Base-by-base conservation (phyloP, 78 protist species). In the Monosiga brevicollis region DNA sequence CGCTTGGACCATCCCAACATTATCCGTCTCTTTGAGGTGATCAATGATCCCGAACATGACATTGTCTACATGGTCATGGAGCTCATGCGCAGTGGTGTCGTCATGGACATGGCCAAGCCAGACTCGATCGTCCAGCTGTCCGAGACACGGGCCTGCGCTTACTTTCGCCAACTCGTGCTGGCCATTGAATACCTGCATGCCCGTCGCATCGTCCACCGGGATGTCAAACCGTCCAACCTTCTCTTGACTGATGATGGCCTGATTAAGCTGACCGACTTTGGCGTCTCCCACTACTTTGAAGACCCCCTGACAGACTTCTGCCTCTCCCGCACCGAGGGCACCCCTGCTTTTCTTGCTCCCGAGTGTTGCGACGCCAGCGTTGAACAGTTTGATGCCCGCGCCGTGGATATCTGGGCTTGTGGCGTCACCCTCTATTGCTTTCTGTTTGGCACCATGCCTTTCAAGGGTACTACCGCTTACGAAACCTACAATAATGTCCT, bases 41-140 rank as follows among this genome's bases (percentile, higher is more conserved):
- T 94, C 70, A 92, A 93, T 75, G 96, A 94, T 75, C 93, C 93
- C n/a, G 36, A n/a, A 24, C 78, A 73, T n/a, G 86, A 83, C 73
- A 89, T 82, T 73, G 1, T 92, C 32, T 91, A 84, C 85, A 0
- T 92, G 86, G 92, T 83, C 29, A 49, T 49, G 62, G 62, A 49
- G 15, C 62, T 49, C 29, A 6, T 49, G 62, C 62, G 29, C 62
- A 49, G 15, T 20, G 62, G 62, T 20, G 29, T 15, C 62, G 62
- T 49, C 62, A 49, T 49, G 62, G 62, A 49, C 62, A 49, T 49
- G 62, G 6, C 62, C 6, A 49, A 49, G 62, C 62, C 62, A 49
- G 62, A 49, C 62, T 6, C 6, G 29, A 15, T 49, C 29, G 15
- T 20, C 29, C 62, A 6, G 62, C 62, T 49, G 6, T 6, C 29